Evolutionary conservation across 2,329 filamentous ascomycete species (phyloP).

Genomic region (Aspergillus fijiensis): DNA sequence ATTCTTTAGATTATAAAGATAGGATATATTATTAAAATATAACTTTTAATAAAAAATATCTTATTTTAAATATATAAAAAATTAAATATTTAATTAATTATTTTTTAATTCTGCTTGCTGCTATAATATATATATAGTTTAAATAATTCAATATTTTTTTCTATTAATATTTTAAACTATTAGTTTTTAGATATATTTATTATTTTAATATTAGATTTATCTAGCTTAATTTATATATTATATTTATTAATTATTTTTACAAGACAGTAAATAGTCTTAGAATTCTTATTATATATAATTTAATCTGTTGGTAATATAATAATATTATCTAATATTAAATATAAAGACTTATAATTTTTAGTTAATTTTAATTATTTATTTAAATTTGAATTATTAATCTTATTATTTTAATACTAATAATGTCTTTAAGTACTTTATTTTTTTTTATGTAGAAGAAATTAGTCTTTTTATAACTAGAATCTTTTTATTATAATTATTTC

Average conservation of each 20-base stretch:
- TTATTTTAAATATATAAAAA: too few relatives aligned
- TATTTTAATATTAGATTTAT: neutral
- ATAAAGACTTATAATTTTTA: neutral
- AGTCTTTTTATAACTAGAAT: too few relatives aligned
- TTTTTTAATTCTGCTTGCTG: too few relatives aligned
- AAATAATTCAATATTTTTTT: neutral
- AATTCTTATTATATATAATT: neutral
- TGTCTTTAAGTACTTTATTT: too few relatives aligned
- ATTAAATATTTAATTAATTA: too few relatives aligned
- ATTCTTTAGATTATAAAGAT: too few relatives aligned
- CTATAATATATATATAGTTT: too few relatives aligned
- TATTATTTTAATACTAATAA: neutral
- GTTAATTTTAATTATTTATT: neutral
- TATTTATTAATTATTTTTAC: neutral
- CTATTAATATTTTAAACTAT: neutral
- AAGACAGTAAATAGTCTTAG: neutral
- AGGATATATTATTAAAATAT: too few relatives aligned
- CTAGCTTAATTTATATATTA: neutral
- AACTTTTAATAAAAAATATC: too few relatives aligned
- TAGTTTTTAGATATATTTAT: neutral
- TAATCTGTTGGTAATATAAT: neutral
- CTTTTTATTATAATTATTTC: too few relatives aligned
- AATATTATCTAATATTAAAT: neutral
- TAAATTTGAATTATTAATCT: neutral
- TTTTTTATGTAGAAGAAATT: too few relatives aligned